Percentiles rank a stretch among this genome's conserved stretches.
phyloP scores from a whole-genome alignment of 2,329 filamentous ascomycete species.

The Sporothrix sp. region DNA sequence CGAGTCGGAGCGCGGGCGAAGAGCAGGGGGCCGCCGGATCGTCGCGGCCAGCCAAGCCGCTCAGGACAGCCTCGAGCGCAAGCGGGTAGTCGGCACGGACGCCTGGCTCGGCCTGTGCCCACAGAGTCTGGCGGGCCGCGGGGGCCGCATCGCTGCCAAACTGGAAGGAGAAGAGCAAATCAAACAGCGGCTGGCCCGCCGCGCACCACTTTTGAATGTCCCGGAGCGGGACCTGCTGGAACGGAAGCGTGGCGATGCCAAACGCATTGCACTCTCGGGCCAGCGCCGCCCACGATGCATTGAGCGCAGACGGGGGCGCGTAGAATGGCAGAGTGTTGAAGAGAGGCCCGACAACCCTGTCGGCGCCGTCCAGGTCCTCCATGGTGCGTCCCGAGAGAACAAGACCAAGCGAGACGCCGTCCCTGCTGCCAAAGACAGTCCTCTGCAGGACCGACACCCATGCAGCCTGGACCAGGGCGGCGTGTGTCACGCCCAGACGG shows the following conservation, averaged over 20 bases:
- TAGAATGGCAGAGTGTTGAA: conserved; percentile 84
- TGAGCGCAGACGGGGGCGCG: conserved; percentile 12
- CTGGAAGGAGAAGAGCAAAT: conserved; percentile 77
- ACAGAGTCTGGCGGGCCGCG: conserved; percentile 29
- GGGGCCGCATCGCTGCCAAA: conserved; percentile 28
- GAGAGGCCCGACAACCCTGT: conserved; percentile 65
- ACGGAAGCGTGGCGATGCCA: conserved; percentile 57
- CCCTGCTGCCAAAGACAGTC: conserved; percentile 30
- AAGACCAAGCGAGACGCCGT: conserved; percentile 55
- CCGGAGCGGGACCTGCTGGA: conserved; percentile 69
- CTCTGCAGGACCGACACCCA: conserved; percentile 57
- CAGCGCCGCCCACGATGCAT: conserved; percentile 47
- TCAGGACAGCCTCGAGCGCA: conserved; percentile 62
- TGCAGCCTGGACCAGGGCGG: conserved; percentile 65
- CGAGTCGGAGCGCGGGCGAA: conserved; percentile 36
- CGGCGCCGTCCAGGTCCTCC: conserved; percentile 54
- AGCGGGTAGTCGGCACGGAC: conserved; percentile 60
- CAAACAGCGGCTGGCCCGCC: conserved; percentile 55
- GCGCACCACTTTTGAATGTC: conserved; percentile 73
- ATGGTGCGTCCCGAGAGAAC: conserved; percentile 71
- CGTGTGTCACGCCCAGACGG: conserved; percentile 61
- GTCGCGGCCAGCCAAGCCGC: conserved; percentile 15
- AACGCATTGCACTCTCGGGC: conserved; percentile 59
- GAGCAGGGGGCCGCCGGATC: not conserved
- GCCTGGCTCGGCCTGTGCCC: conserved; percentile 42